A percentile compares a stretch with the other conserved stretches of the same genome.
phyloP scores from a whole-genome alignment of 2,329 filamentous ascomycete species.

The Microsporum audouinii region DNA sequence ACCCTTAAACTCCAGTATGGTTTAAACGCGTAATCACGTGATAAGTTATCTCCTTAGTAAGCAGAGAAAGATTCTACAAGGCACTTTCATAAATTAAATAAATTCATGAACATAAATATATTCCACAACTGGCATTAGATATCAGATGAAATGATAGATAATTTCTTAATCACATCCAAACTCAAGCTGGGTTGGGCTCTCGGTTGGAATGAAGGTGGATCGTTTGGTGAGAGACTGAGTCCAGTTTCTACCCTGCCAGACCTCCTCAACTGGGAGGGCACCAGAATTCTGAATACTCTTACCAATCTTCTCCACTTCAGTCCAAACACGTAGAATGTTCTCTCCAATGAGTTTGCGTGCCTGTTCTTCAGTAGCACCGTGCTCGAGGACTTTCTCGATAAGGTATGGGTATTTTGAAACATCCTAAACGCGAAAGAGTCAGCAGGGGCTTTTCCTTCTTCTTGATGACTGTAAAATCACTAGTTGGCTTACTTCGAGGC shows the following conservation, averaged over 20 bases:
- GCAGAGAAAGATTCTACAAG: too few relatives aligned
- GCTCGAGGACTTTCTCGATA: conserved; percentile 21
- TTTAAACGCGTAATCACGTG: conserved; percentile 1
- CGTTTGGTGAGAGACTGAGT: background rate
- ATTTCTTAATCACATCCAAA: background rate
- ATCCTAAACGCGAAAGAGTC: conserved; percentile 14
- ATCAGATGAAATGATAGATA: background rate
- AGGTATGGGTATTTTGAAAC: conserved; percentile 18
- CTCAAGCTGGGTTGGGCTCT: background rate
- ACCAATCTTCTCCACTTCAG: conserved; percentile 14
- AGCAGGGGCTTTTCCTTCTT: background rate
- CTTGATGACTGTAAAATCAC: background rate
- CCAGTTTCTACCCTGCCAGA: conserved; percentile 13
- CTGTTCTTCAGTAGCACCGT: conserved; percentile 32
- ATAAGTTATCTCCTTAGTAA: background rate
- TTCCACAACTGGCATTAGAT: background rate
- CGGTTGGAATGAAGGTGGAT: background rate
- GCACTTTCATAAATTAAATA: background rate
- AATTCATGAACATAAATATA: background rate
- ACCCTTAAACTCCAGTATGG: too few relatives aligned
- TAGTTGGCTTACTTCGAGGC: conserved; percentile 18
- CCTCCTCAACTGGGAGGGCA: conserved; percentile 15
- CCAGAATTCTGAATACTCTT: conserved; percentile 13
- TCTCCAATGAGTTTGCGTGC: conserved; percentile 28
- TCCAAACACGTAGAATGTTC: conserved; percentile 27